A percentile compares a stretch with the other conserved stretches of the same genome.
Evolutionary conservation across 495 filamentous ascomycete species (phyloP).

Genomic region (Beverwykella pulmonaria): DNA sequence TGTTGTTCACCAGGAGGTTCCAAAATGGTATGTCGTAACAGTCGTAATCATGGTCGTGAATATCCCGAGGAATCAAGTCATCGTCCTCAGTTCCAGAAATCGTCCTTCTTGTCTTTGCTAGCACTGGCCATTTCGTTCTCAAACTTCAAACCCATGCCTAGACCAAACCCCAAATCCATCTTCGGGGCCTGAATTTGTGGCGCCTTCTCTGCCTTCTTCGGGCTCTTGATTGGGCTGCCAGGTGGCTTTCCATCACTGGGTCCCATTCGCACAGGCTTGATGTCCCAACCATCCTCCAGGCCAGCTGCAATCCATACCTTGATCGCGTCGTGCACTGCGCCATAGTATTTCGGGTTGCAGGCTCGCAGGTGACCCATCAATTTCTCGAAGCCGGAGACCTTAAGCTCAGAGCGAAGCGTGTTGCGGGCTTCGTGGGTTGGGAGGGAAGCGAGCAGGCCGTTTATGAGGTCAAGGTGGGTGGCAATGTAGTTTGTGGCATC

Average conservation of each 20-base stretch:
- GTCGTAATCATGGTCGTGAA: background rate
- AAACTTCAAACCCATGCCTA: slow-evolving; percentile 25
- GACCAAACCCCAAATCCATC: slow-evolving; percentile 41
- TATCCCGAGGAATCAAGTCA: too few species aligned
- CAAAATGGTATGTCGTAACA: background rate
- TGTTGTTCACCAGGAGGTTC: background rate
- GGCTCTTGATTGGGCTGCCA: slow-evolving; percentile 42
- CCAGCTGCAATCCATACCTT: slow-evolving; percentile 89
- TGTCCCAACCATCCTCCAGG: slow-evolving; percentile 83
- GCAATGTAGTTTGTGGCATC: slow-evolving; percentile 96
- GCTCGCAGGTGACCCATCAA: slow-evolving; percentile 79
- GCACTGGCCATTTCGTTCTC: slow-evolving; percentile 21
- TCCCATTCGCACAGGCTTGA: slow-evolving; percentile 72
- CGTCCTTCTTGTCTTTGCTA: slow-evolving; percentile 8
- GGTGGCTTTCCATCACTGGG: slow-evolving; percentile 45
- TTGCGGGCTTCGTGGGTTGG: slow-evolving; percentile 75
- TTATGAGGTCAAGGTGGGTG: slow-evolving; percentile 87
- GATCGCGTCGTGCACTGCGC: slow-evolving; percentile 82
- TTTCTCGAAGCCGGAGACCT: slow-evolving; percentile 88
- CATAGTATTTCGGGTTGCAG: slow-evolving; percentile 98
- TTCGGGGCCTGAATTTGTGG: slow-evolving; percentile 42
- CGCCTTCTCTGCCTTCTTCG: slow-evolving; percentile 44
- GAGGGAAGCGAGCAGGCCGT: slow-evolving; percentile 84
- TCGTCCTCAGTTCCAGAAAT: slow-evolving; percentile 27
- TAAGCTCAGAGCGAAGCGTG: slow-evolving; percentile 70